These are phyloP conservation scores for Nepenthes alata DNA, from an alignment of 179 eudicot species.

Conservation along the genomic window DNA sequence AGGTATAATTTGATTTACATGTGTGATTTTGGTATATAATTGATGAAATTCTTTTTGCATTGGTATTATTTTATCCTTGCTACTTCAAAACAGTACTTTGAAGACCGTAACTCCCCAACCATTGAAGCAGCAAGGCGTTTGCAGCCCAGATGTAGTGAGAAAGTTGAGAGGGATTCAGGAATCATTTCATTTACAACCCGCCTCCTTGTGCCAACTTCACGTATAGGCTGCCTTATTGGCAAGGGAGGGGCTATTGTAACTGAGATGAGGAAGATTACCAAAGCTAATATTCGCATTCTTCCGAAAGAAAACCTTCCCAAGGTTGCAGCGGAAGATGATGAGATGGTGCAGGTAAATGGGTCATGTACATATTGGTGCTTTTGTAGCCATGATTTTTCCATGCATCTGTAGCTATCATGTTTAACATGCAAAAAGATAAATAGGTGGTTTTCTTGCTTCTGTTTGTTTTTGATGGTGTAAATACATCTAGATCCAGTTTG, in stretches of 20 bases:
- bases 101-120: constrained; percentile 71
- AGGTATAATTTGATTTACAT: constrained; percentile 30
- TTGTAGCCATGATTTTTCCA: background rate
- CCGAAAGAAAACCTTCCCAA: constrained; percentile 81
- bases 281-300: constrained; percentile 83
- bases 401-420: no score
- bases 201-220: constrained; percentile 70
- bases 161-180: constrained; percentile 92
- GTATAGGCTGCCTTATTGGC: constrained; percentile 85
- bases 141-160: constrained; percentile 95
- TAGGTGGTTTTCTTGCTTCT: no score
- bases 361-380: background rate
- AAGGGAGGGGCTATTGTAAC: constrained; percentile 85
- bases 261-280: constrained; percentile 80
- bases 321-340: constrained; percentile 81
- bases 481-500: no score
- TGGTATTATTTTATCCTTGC: background rate
- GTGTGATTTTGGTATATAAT: background rate
- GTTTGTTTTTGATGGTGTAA: no score
- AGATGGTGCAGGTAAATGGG: constrained; percentile 85
- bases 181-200: constrained; percentile 63
- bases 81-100: constrained; percentile 53
- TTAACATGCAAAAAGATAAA: no score
- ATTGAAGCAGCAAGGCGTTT: constrained; percentile 89
- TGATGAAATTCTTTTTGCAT: background rate